Conservation (phyloP, 257 asterid species). For the Solanum sitiens region DNA sequence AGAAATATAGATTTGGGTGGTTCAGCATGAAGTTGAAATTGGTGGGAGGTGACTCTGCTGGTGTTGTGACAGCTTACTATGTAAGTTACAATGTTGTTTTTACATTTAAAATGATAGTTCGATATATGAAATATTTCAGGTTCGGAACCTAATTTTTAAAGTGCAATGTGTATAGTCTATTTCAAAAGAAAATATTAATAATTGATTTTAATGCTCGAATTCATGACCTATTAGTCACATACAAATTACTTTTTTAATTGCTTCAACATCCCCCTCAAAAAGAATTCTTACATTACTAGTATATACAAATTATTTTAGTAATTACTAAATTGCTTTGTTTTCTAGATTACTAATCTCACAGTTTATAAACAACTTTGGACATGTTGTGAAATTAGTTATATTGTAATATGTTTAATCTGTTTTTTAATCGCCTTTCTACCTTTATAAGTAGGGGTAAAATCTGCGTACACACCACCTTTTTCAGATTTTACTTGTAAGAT, state of each 20-base stretch:
- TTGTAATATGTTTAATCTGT: background rate
- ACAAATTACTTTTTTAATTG: too few species aligned
- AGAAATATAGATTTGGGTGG: constrained; percentile 93
- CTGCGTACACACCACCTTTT: background rate
- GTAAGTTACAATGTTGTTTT: too few species aligned
- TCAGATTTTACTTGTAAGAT: background rate
- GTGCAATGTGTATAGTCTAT: background rate
- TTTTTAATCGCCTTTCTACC: background rate
- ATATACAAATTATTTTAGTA: too few species aligned
- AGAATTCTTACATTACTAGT: background rate
- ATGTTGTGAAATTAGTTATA: background rate
- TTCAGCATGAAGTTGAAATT: constrained; percentile 91
- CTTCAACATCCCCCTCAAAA: background rate
- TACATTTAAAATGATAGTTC: too few species aligned
- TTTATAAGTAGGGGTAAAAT: background rate
- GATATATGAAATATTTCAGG: too few species aligned
- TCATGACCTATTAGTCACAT: background rate
- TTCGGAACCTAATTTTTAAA: too few species aligned
- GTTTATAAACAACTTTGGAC: background rate
- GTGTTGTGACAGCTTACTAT: constrained; percentile 91
- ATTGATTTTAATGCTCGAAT: background rate
- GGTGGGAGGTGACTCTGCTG: constrained; percentile 92
- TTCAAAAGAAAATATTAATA: too few species aligned
- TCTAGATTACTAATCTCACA: background rate
- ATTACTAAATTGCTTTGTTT: background rate